These are phyloP conservation scores for Metarhizium guizhouense DNA, from an alignment of 2,329 filamentous ascomycete genomes.

Conservation along the genomic window DNA sequence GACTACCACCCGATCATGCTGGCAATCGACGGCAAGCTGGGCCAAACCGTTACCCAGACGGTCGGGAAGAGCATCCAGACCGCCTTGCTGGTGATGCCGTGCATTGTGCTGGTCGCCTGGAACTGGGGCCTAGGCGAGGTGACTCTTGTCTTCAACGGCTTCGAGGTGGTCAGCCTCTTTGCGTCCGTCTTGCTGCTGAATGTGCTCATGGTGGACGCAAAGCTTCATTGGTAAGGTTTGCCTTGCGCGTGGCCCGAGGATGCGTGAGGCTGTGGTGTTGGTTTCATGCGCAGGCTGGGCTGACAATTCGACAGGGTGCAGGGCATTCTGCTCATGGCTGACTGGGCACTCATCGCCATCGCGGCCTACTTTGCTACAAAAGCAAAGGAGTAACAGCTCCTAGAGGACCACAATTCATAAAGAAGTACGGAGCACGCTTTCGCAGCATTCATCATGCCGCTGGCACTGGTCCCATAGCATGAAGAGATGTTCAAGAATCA, in stretches of 20 bases:
- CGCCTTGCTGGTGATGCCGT: background rate
- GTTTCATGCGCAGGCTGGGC: background rate
- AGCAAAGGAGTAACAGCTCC: background rate
- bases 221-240: background rate
- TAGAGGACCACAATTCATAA: background rate
- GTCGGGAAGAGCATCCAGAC: slow-evolving; percentile 2
- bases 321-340: background rate
- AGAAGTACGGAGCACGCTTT: too few species aligned
- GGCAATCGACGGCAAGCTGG: background rate
- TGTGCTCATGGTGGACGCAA: background rate
- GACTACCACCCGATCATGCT: background rate
- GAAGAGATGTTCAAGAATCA: too few species aligned
- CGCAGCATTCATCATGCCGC: too few species aligned
- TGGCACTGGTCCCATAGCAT: too few species aligned
- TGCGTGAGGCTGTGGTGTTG: too few species aligned
- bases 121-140: background rate
- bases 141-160: slow-evolving; percentile 1
- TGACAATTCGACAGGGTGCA: background rate
- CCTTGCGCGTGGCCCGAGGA: too few species aligned
- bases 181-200: background rate
- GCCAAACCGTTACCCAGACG: background rate
- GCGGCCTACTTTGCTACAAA: background rate
- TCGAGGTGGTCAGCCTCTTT: slow-evolving; percentile 3
- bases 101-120: background rate
- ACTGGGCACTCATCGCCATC: slow-evolving; percentile 1